These are phyloP conservation scores for Phyllosticta capitalensis DNA, from an alignment of 2,329 filamentous ascomycete species.

Conservation along the genomic window DNA sequence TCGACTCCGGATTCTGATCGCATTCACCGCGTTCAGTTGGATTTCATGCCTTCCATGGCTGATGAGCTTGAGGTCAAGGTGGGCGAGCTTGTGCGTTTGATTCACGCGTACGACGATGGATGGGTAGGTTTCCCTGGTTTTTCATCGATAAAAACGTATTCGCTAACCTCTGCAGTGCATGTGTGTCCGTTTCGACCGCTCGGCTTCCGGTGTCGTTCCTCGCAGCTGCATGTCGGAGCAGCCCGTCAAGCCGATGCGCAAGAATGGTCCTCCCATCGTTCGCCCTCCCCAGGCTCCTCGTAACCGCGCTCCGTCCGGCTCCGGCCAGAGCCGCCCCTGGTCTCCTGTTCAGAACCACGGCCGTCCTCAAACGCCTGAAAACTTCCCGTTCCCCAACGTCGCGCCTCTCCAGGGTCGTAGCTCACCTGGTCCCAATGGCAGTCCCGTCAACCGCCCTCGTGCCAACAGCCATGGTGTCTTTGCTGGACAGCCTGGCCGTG, in stretches of 20 bases:
- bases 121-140: constrained; percentile 58
- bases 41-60: constrained; percentile 85
- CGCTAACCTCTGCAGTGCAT: not conserved
- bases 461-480: constrained; percentile 10
- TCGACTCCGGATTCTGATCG: constrained; percentile 54
- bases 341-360: constrained; percentile 15
- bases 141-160: not conserved
- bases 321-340: constrained; percentile 23
- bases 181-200: constrained; percentile 50
- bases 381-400: not conserved
- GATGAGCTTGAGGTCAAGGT: constrained; percentile 78
- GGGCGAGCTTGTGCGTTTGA: constrained; percentile 75
- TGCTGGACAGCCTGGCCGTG: not conserved
- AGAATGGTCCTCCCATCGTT: constrained; percentile 40
- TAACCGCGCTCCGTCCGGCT: constrained; percentile 17
- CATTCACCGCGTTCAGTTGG: constrained; percentile 87
- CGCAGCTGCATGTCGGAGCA: constrained; percentile 88
- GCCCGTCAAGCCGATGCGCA: constrained; percentile 73
- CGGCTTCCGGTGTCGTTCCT: constrained; percentile 84
- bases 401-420: constrained; percentile 41
- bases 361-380: not conserved
- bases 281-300: constrained; percentile 40
- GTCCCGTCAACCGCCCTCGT: constrained; percentile 1
- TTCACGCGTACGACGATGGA: constrained; percentile 96
- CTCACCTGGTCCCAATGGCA: constrained; percentile 34